Evolutionary conservation across 306 rosid species (phyloP).

Genomic region (Arachis hypogaea): DNA sequence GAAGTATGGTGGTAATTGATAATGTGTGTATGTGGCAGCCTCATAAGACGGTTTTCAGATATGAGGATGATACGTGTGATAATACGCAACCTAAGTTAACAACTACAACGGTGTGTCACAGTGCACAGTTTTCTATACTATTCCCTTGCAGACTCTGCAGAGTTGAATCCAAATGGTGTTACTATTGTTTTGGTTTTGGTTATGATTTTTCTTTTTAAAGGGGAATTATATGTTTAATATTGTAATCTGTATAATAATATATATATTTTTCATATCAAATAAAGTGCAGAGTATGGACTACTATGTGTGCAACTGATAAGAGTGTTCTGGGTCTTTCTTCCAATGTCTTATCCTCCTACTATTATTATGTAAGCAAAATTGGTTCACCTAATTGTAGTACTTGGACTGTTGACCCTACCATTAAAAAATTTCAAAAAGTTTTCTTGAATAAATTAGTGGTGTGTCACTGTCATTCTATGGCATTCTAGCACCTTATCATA

Average conservation of each 20-base stretch:
- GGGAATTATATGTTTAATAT: constrained; percentile 1
- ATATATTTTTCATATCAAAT: too few relatives aligned
- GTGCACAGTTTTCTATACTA: neutral
- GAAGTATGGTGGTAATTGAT: constrained; percentile 10
- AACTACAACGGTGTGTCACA: constrained; percentile 35
- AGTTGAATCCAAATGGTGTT: constrained; percentile 16
- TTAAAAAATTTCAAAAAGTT: neutral
- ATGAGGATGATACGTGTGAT: constrained; percentile 42
- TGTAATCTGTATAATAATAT: neutral
- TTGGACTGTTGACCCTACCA: neutral
- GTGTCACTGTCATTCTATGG: neutral
- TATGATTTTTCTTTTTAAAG: too few relatives aligned
- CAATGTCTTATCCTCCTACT: neutral
- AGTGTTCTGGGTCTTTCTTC: constrained; percentile 9
- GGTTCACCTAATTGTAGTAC: neutral
- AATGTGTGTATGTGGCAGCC: constrained; percentile 47
- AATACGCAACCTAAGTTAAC: constrained; percentile 1
- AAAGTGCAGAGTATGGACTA: constrained; percentile 4
- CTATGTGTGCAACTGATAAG: neutral
- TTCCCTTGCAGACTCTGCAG: neutral
- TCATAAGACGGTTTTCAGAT: constrained; percentile 3
- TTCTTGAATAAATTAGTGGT: neutral
- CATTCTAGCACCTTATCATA: too few relatives aligned
- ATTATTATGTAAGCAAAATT: neutral
- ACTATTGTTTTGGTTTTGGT: neutral